These are phyloP conservation scores for Aphanomyces astaci DNA, from an alignment of 352 stramenopile species.

Conservation along the genomic window DNA sequence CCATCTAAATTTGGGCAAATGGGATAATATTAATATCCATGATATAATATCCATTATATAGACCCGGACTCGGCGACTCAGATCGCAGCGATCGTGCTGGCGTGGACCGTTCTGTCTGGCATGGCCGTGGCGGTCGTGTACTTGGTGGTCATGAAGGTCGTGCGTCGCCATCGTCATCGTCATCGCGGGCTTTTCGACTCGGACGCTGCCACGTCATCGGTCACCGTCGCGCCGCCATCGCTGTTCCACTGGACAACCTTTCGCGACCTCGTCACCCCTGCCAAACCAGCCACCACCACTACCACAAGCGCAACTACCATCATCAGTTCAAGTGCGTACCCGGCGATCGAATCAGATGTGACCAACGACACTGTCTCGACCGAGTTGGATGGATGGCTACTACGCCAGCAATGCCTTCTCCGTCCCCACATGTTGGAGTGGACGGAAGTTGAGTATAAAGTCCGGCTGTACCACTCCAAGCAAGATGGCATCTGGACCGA, in stretches of 20 bases:
- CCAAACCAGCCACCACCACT: too few relatives aligned
- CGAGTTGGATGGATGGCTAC: background rate
- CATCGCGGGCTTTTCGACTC: background rate
- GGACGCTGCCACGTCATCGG: background rate
- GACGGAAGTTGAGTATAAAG: background rate
- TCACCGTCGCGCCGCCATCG: background rate
- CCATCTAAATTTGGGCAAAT: too few relatives aligned
- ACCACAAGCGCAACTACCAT: too few relatives aligned
- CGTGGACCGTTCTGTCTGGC: background rate
- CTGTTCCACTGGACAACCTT: too few relatives aligned
- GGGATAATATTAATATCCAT: too few relatives aligned
- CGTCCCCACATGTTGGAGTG: background rate
- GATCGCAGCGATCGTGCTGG: background rate
- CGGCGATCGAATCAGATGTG: background rate
- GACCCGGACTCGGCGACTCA: background rate
- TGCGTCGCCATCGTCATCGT: background rate
- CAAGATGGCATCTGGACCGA: background rate
- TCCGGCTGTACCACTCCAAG: background rate
- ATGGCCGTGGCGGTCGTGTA: background rate
- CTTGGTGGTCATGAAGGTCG: background rate
- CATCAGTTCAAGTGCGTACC: too few relatives aligned
- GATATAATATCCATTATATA: background rate
- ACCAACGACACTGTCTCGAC: background rate
- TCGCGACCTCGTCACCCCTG: too few relatives aligned
- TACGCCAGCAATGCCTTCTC: too few relatives aligned